Conservation (phyloP, 2,329 filamentous ascomycete species). For the Hymenoscyphus fructigenus region DNA sequence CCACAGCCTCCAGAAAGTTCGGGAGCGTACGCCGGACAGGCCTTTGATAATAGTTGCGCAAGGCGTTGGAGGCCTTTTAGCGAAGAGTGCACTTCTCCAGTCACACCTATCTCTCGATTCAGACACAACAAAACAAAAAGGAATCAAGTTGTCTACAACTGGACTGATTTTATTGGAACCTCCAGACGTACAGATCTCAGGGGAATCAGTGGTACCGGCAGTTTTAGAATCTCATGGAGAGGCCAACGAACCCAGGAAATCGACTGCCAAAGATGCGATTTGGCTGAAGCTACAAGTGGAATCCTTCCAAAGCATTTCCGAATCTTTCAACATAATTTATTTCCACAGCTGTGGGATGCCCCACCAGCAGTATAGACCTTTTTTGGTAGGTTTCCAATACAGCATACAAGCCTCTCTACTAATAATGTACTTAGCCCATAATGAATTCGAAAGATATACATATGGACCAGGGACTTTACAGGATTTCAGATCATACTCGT, state of each 20-base stretch:
- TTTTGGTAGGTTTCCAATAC: not conserved
- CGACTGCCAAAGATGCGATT: not conserved
- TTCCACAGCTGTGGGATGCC: not conserved
- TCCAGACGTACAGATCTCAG: constrained; percentile 2
- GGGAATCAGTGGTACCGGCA: not conserved
- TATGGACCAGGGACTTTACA: no score
- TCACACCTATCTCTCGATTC: not conserved
- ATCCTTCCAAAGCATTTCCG: constrained; percentile 6
- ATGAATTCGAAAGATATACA: not conserved
- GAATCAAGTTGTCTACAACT: constrained; percentile 1
- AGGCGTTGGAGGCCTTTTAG: not conserved
- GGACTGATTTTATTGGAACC: not conserved
- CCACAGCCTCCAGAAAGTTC: not conserved
- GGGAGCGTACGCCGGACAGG: not conserved
- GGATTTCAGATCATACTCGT: no score
- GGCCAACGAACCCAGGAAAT: not conserved
- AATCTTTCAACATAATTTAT: not conserved
- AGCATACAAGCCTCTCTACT: not conserved
- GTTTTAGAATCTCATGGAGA: not conserved
- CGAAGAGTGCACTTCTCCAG: constrained; percentile 5
- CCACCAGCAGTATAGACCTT: not conserved
- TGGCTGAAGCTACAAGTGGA: constrained; percentile 5
- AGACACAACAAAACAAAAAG: not conserved
- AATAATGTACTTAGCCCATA: not conserved
- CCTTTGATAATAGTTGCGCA: constrained; percentile 1